These are phyloP conservation scores for Cladobotryum protrusum DNA, from an alignment of 2,329 filamentous ascomycete species.

Conservation along the genomic window DNA sequence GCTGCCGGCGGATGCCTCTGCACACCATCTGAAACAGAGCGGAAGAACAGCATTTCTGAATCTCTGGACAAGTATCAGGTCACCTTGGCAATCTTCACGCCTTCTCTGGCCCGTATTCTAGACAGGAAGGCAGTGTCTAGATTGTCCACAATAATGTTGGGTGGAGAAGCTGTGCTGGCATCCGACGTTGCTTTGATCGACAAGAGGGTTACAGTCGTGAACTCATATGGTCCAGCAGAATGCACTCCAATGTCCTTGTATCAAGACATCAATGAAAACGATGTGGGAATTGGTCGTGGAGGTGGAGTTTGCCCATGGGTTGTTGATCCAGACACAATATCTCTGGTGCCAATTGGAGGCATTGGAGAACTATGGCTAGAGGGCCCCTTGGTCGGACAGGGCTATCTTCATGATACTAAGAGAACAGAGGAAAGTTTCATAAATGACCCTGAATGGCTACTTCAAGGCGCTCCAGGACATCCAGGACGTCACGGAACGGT, in stretches of 20 bases:
- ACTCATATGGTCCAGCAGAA: conserved; percentile 17
- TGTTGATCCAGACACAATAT: conserved; percentile 13
- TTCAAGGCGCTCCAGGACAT: neutral
- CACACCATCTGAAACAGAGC: conserved; percentile 13
- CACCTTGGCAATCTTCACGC: conserved; percentile 10
- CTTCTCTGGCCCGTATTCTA: conserved; percentile 12
- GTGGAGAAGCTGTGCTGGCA: conserved; percentile 13
- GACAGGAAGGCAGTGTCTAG: conserved; percentile 8
- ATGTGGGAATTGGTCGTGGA: neutral
- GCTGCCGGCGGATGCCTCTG: conserved; percentile 17
- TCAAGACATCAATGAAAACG: neutral
- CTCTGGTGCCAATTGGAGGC: conserved; percentile 14
- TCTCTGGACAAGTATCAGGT: conserved; percentile 32
- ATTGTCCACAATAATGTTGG: conserved; percentile 10
- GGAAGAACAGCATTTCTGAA: conserved; percentile 13
- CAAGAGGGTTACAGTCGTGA: conserved; percentile 10
- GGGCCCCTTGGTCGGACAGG: conserved; percentile 18
- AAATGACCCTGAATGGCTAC: conserved; percentile 40
- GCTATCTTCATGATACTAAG: conserved; percentile 18
- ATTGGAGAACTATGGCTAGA: conserved; percentile 24
- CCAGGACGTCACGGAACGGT: conserved; percentile 21
- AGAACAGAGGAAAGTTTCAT: conserved; percentile 18
- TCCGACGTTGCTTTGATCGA: conserved; percentile 10
- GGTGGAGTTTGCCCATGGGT: conserved; percentile 15
- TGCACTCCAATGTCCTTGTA: conserved; percentile 8